Conservation (phyloP, 1,284 basidiomycete species). For the Agaricales sp. region DNA sequence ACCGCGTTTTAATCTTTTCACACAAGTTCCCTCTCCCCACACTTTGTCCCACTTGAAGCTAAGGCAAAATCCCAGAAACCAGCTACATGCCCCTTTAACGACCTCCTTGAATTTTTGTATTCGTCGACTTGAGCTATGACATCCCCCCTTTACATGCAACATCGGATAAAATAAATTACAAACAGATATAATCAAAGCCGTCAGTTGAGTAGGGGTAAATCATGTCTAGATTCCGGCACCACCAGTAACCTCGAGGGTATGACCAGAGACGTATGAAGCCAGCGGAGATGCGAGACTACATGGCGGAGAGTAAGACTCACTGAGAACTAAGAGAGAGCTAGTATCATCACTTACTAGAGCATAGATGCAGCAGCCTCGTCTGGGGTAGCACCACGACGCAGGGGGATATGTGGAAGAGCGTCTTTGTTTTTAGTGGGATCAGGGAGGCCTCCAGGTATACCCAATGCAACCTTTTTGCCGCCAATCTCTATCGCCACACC, state of each 20-base stretch:
- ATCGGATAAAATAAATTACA: no score
- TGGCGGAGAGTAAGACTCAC: conserved; percentile 10
- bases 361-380: conserved; percentile 72
- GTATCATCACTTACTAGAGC: conserved; percentile 47
- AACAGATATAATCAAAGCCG: no score
- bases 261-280: conserved; percentile 72
- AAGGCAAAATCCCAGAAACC: no score
- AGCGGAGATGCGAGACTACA: conserved; percentile 64
- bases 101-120: no score
- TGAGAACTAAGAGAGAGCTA: conserved; percentile 3
- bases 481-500: conserved; percentile 72
- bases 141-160: no score
- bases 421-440: conserved; percentile 21
- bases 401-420: conserved; percentile 51
- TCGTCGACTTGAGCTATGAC: no score
- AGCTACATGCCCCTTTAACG: no score
- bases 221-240: conserved; percentile 62
- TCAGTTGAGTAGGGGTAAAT: no score
- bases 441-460: conserved; percentile 46
- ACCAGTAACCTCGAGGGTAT: conserved; percentile 75
- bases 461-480: conserved; percentile 77
- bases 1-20: no score
- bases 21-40: no score
- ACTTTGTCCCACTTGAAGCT: no score
- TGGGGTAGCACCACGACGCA: conserved; percentile 62